Evolutionary conservation across 139 green algal species (phyloP).

Genomic region (Volvox africanus): DNA sequence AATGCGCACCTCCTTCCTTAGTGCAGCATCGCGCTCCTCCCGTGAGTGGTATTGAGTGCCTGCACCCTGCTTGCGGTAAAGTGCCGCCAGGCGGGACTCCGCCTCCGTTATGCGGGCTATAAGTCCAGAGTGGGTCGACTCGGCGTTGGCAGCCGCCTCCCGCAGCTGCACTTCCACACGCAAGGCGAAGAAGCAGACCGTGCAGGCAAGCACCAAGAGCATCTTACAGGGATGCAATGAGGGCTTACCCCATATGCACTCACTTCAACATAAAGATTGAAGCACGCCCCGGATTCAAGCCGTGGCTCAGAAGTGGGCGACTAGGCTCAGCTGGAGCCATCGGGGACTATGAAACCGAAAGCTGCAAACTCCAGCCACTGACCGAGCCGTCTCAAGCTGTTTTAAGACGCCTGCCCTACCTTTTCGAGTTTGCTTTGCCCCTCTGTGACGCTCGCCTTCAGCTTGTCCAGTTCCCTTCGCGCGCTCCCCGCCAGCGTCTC

Average conservation of each 20-base stretch:
- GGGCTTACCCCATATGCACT: too few relatives aligned
- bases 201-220: not conserved
- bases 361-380: too few relatives aligned
- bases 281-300: too few relatives aligned
- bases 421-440: constrained; percentile 1
- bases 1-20: constrained; percentile 72
- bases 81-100: constrained; percentile 53
- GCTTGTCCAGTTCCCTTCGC: not conserved
- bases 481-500: not conserved
- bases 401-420: too few relatives aligned
- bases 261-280: too few relatives aligned
- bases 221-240: too few relatives aligned
- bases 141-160: constrained; percentile 38
- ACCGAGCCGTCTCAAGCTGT: too few relatives aligned
- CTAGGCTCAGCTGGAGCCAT: too few relatives aligned
- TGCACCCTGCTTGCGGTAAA: constrained; percentile 86
- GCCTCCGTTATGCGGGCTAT: not conserved
- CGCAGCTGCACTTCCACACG: constrained; percentile 24
- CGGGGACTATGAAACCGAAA: too few relatives aligned
- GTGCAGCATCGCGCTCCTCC: constrained; percentile 81
- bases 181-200: not conserved
- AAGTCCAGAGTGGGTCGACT: constrained; percentile 1
- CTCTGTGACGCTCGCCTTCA: not conserved
- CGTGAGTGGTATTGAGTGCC: constrained; percentile 69
- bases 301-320: too few relatives aligned